Percentiles rank a stretch among this genome's conserved stretches.
Conservation (phyloP, 2,329 filamentous ascomycete genomes). For the Cryphonectria parasitica region DNA sequence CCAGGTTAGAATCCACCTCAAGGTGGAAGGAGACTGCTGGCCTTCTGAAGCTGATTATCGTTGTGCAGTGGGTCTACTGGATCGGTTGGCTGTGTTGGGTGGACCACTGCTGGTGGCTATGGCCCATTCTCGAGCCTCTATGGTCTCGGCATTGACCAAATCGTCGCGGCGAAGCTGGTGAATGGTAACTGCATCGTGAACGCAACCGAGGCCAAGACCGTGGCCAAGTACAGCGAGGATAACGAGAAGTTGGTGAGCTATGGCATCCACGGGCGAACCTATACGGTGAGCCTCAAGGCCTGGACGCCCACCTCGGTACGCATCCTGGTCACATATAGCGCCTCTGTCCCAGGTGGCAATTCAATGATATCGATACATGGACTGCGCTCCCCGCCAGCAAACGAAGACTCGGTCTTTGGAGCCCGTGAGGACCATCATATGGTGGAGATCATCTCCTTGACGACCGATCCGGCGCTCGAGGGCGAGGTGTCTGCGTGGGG, state of each 20-base stretch:
- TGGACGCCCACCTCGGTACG: conserved; percentile 12
- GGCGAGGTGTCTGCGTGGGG: conserved; percentile 15
- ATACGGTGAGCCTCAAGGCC: background rate
- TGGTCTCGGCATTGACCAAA: conserved; percentile 44
- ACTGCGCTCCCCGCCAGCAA: conserved; percentile 7
- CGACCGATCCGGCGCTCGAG: conserved; percentile 17
- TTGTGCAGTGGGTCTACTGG: conserved; percentile 4
- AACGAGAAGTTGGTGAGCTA: conserved; percentile 22
- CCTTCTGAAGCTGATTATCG: conserved; percentile 12
- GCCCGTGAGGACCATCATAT: conserved; percentile 14
- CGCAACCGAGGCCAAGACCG: conserved; percentile 16
- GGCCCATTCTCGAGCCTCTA: conserved; percentile 36
- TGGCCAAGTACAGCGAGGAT: conserved; percentile 17
- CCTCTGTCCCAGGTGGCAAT: conserved; percentile 7
- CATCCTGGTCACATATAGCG: conserved; percentile 8
- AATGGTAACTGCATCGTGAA: conserved; percentile 31
- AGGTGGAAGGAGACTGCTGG: background rate
- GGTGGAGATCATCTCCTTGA: conserved; percentile 22
- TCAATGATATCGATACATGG: conserved; percentile 20
- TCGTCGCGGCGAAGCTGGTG: conserved; percentile 39
- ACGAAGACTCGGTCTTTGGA: conserved; percentile 15
- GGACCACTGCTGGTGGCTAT: conserved; percentile 43
- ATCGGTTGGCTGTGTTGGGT: conserved; percentile 42
- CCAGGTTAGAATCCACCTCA: conserved; percentile 14
- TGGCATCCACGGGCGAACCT: conserved; percentile 17